Percentiles rank a stretch among this genome's conserved stretches.
phyloP scores from a whole-genome alignment of 768 basidiomycete genomes.

The Leccinellum albellum region DNA sequence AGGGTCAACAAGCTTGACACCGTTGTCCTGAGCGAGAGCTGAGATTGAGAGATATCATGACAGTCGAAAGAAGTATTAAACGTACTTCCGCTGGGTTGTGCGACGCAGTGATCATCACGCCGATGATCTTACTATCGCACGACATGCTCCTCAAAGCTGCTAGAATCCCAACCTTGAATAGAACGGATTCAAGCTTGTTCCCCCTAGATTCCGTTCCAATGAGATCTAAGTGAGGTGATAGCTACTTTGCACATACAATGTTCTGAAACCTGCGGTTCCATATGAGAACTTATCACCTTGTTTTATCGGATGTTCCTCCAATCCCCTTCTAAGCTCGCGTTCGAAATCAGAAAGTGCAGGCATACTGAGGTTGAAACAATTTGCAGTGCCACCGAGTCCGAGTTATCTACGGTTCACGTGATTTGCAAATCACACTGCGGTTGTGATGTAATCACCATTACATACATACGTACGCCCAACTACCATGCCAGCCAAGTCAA shows the following conservation, averaged over 20 bases:
- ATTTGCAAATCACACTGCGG: background rate
- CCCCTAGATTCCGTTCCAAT: slow-evolving; percentile 43
- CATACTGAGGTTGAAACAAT: slow-evolving; percentile 25
- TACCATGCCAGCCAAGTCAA: slow-evolving; percentile 71
- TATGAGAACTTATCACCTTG: slow-evolving; percentile 69
- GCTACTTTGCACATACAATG: slow-evolving; percentile 53
- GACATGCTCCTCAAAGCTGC: slow-evolving; percentile 89
- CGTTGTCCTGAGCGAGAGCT: slow-evolving; percentile 73
- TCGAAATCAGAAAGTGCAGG: slow-evolving; percentile 32
- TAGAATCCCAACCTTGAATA: slow-evolving; percentile 89
- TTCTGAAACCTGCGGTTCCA: slow-evolving; percentile 94
- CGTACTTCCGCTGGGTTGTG: slow-evolving; percentile 95
- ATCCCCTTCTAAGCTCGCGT: slow-evolving; percentile 44
- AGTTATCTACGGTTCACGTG: slow-evolving; percentile 13
- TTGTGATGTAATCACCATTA: background rate
- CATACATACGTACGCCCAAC: background rate
- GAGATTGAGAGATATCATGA: background rate
- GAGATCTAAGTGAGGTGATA: slow-evolving; percentile 3
- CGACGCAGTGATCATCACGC: slow-evolving; percentile 99
- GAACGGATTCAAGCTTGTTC: slow-evolving; percentile 75
- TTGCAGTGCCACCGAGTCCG: too few relatives aligned
- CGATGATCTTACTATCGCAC: slow-evolving; percentile 87
- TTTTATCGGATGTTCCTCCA: slow-evolving; percentile 72
- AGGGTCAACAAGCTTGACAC: slow-evolving; percentile 97
- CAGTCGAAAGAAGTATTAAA: background rate